Evolutionary conservation across 768 basidiomycete species (phyloP), one percentile per base, ranked within the genome.

Genomic region (Mrakia blollopis): DNA sequence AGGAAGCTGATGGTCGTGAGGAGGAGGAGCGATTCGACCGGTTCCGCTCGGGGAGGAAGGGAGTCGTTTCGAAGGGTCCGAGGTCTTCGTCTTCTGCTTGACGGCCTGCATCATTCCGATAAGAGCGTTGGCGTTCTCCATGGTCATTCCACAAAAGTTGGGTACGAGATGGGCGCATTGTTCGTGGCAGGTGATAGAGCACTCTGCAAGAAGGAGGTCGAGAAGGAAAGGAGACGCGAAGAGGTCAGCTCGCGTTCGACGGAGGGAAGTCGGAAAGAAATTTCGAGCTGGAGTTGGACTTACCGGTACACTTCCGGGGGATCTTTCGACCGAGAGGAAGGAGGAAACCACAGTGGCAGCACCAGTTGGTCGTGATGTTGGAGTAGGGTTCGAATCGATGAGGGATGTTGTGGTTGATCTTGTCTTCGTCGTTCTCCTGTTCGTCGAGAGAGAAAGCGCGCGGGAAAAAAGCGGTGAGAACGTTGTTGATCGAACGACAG

Each of bases 91-190:
- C 80, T 87, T 88, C 83, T 81, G 81, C 25, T 83, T 83, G 85
- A 97, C 97, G 81, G 93, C 92, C 73, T 91, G 90, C 88, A 92
- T 90, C 83, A 94, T 91, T 71, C 91, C 89, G 71, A 99, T 88
- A 28, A 99, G 87, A 81, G 91, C 89, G 83, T 98, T 98, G 68
- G 97, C 96, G 52, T 93, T 96, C 84, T 98, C 96, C 96, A 98
- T 98, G 52, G 94, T 94, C 95, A 99, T 98, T 61, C 97, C 97
- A 81, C 97, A 99, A 85, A 99, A 98, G 84, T 99, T 96, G 77
- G 97, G 97, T 57, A 99, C 97, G 76, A 98, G 89, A 83, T 99
- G 97, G 1, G 94, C 92, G 85, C 97, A 99, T 79, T 94, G 92
- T 28, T 93, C 94, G 84, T 99, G 97, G 81, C 94, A 98, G 65